These are phyloP conservation scores for Diaporthe helianthi DNA, from an alignment of 2,329 filamentous ascomycete genomes.

Conservation along the genomic window DNA sequence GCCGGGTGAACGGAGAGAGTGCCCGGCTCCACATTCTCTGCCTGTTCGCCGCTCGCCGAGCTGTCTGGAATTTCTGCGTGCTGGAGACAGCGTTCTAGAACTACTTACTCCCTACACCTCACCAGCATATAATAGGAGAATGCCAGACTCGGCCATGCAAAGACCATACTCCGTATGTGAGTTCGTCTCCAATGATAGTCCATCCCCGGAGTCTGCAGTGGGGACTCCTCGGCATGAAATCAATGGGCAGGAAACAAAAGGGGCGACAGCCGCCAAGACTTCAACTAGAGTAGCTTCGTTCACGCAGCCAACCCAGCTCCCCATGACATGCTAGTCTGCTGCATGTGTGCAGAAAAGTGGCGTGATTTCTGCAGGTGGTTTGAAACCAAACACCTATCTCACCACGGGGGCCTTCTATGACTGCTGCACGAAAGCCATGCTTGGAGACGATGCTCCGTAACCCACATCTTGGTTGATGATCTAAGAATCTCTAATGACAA, in stretches of 20 bases:
- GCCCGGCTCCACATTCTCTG: neutral
- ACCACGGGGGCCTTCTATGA: neutral
- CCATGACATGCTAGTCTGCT: constrained; percentile 27
- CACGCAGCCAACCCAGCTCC: neutral
- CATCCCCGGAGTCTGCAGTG: constrained; percentile 3
- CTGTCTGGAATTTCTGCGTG: neutral
- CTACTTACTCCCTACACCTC: neutral
- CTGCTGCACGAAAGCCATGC: neutral
- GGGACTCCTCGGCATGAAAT: neutral
- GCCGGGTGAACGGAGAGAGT: neutral
- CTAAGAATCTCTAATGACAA: neutral
- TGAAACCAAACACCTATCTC: neutral
- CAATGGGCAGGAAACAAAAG: neutral
- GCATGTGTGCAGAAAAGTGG: constrained; percentile 33
- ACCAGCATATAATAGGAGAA: neutral
- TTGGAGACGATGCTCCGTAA: no score
- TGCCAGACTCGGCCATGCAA: neutral
- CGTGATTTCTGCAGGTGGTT: constrained; percentile 25
- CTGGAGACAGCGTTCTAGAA: neutral
- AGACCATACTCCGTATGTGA: neutral
- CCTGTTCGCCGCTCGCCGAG: neutral
- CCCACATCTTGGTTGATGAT: neutral
- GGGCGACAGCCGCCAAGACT: neutral
- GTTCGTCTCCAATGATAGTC: constrained; percentile 1
- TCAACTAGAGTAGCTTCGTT: constrained; percentile 10